Percentiles rank a stretch among this genome's conserved stretches.
Evolutionary conservation across 2,329 filamentous ascomycete genomes (phyloP).

Genomic region (Talaromyces sp.): DNA sequence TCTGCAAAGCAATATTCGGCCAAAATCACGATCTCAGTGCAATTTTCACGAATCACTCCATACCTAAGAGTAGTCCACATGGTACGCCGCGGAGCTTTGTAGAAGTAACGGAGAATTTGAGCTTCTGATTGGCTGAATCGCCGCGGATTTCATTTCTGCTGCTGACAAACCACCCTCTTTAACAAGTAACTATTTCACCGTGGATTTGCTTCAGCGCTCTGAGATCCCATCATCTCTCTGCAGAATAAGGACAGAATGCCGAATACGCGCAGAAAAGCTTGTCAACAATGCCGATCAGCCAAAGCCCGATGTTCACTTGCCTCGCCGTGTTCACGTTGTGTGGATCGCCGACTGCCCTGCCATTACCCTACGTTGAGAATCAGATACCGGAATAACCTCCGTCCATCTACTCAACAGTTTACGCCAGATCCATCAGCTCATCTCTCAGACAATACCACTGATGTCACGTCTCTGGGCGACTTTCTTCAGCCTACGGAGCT

Average conservation of each 20-base stretch:
- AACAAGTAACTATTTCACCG: no score
- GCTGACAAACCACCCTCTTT: background rate
- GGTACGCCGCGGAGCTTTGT: background rate
- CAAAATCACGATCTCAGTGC: background rate
- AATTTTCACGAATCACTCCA: background rate
- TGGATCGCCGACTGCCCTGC: slow-evolving; percentile 5
- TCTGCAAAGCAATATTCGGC: background rate
- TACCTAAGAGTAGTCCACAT: background rate
- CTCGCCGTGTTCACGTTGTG: slow-evolving; percentile 12
- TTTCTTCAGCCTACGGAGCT: background rate
- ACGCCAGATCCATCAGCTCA: background rate
- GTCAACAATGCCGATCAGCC: slow-evolving; percentile 13
- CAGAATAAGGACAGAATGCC: background rate
- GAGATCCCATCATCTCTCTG: background rate
- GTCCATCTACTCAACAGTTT: background rate
- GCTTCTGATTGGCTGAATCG: background rate
- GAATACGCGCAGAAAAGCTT: slow-evolving; percentile 16
- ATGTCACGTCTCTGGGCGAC: background rate
- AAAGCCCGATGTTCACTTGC: slow-evolving; percentile 16
- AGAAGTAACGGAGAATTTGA: background rate
- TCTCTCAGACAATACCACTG: background rate
- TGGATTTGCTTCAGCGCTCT: no score
- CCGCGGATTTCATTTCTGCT: background rate
- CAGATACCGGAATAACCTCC: background rate
- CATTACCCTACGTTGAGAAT: background rate